phyloP scores from a whole-genome alignment of 1,284 basidiomycete genomes.

The Cutaneotrichosporon sp. region DNA sequence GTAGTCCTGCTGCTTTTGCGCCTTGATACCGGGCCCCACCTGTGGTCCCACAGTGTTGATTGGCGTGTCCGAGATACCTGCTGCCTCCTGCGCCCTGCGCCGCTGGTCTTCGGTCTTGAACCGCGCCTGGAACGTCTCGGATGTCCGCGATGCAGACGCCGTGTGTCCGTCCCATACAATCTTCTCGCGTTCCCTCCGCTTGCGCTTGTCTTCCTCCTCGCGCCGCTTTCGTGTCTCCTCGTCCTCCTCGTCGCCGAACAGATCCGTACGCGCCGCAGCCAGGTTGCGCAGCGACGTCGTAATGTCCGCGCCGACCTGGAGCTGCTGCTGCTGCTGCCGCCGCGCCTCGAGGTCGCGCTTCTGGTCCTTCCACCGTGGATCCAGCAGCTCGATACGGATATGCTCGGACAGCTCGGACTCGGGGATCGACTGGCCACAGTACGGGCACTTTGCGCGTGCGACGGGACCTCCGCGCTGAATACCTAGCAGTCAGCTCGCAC shows the following conservation, averaged over 20 bases:
- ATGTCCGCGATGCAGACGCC: constrained; percentile 75
- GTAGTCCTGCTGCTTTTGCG: constrained; percentile 24
- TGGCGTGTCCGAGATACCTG: constrained; percentile 26
- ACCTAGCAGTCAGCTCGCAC: constrained; percentile 49
- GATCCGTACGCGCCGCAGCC: constrained; percentile 84
- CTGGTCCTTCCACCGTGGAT: constrained; percentile 96
- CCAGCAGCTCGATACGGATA: constrained; percentile 95
- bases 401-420: constrained; percentile 94
- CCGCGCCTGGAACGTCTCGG: constrained; percentile 82
- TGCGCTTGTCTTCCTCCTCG: constrained; percentile 73
- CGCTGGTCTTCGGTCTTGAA: constrained; percentile 94
- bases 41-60: constrained; percentile 27
- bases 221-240: constrained; percentile 77
- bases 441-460: constrained; percentile 77
- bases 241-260: constrained; percentile 79
- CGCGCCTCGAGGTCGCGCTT: constrained; percentile 78
- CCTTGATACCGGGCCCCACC: constrained; percentile 30
- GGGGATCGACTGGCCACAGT: constrained; percentile 90
- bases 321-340: constrained; percentile 80
- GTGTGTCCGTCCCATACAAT: constrained; percentile 96
- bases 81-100: constrained; percentile 82
- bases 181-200: constrained; percentile 77
- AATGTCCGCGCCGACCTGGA: constrained; percentile 76
- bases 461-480: constrained; percentile 58
- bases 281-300: constrained; percentile 84